A percentile compares a stretch with the other conserved stretches of the same genome.
Conservation (phyloP, 768 basidiomycete genomes). For the Albatrellus ellisii region DNA sequence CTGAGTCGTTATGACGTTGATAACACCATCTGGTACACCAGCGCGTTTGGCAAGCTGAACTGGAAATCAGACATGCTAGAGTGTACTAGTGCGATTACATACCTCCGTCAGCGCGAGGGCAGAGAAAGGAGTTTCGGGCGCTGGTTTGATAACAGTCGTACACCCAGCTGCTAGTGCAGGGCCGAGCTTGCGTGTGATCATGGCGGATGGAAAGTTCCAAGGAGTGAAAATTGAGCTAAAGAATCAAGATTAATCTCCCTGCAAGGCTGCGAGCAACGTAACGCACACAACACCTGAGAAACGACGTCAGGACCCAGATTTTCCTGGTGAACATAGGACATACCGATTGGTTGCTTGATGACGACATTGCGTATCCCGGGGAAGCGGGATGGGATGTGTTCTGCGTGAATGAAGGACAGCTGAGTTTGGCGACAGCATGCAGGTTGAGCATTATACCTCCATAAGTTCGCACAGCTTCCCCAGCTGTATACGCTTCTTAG, state of each 20-base stretch:
- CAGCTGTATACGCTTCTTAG: constrained; percentile 37
- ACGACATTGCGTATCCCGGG: constrained; percentile 68
- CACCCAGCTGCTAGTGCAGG: constrained; percentile 94
- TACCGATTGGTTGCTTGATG: constrained; percentile 87
- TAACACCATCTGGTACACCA: constrained; percentile 90
- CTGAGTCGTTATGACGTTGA: constrained; percentile 87
- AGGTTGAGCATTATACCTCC: constrained; percentile 38
- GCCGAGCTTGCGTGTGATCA: constrained; percentile 86
- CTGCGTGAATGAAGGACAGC: constrained; percentile 23
- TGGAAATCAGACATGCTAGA: not conserved
- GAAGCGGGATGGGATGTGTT: constrained; percentile 70
- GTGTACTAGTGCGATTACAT: constrained; percentile 2
- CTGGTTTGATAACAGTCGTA: constrained; percentile 89
- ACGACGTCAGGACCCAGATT: not conserved
- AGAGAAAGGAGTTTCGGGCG: constrained; percentile 91
- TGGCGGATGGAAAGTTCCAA: constrained; percentile 93
- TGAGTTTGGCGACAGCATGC: not conserved
- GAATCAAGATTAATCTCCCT: not conserved
- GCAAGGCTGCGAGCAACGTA: not conserved
- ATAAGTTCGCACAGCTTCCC: constrained; percentile 84
- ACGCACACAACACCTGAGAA: constrained; percentile 34
- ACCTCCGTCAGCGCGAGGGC: constrained; percentile 88
- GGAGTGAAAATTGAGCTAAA: constrained; percentile 66
- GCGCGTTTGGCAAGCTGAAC: constrained; percentile 74
- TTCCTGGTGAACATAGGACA: not conserved